Percentiles rank a stretch among this genome's conserved stretches.
These are phyloP conservation scores for Myriosclerotinia duriaeana DNA, from an alignment of 2,329 filamentous ascomycete species.

Conservation along the genomic window DNA sequence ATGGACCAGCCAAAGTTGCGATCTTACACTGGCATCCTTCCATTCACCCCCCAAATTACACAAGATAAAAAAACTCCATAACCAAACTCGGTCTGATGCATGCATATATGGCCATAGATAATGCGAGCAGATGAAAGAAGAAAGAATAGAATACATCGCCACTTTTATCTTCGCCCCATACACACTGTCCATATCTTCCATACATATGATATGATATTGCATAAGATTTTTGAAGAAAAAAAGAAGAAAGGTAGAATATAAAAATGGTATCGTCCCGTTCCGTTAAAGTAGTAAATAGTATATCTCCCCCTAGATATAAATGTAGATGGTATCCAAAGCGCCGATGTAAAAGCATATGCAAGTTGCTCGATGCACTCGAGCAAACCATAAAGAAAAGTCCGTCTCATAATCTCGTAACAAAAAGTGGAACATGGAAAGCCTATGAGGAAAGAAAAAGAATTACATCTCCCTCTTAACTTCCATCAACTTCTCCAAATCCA, in stretches of 20 bases:
- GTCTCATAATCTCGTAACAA: constrained; percentile 15
- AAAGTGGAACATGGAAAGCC: not conserved
- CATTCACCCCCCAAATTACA: not conserved
- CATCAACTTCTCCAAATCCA: constrained; percentile 61
- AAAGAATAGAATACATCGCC: constrained; percentile 1
- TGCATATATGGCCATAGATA: constrained; percentile 1
- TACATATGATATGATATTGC: constrained; percentile 16
- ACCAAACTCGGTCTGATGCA: constrained; percentile 8
- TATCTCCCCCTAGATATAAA: constrained; percentile 21
- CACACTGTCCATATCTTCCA: not conserved
- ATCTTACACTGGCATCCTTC: constrained; percentile 3
- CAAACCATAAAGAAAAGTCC: constrained; percentile 16
- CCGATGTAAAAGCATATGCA: constrained; percentile 20
- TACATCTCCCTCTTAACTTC: constrained; percentile 41
- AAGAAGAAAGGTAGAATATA: not conserved
- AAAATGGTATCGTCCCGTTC: constrained; percentile 25
- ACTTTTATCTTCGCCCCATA: constrained; percentile 10
- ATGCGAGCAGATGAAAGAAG: not conserved
- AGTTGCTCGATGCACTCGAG: constrained; percentile 3
- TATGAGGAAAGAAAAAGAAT: constrained; percentile 16
- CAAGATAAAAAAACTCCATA: not conserved
- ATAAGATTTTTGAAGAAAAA: not conserved
- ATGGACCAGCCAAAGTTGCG: constrained; percentile 15
- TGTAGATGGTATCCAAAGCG: constrained; percentile 23
- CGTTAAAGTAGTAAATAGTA: constrained; percentile 16